Evolutionary conservation across 108 stramenopile genomes (phyloP), one percentile per base, ranked within the genome.

Genomic region (Cylindrotheca fusiformis): DNA sequence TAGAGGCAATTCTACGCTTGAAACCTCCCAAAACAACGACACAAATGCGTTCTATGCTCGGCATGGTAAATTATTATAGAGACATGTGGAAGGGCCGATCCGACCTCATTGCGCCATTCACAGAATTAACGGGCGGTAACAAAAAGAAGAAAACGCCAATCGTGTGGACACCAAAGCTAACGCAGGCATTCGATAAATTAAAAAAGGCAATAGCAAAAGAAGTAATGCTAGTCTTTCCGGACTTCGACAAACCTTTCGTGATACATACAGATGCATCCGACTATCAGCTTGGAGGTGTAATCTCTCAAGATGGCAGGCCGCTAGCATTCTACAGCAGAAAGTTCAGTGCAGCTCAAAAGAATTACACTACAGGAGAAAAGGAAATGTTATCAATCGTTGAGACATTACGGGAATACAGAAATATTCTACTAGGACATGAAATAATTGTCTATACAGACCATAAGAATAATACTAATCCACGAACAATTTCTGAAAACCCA

Each of bases 31-130:
- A 52, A 25, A 71, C 49, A 28, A 17, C 46, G 0, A 67, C 58
- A 33, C 72, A 75, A 33, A 29, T 81, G 5, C 79, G 75, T 8
- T 41, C 45, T 20, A 79, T 79, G 44, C 41, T 79, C 12, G 84
- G 84, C 0, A 48, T 69, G 32, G 60, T 85, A 23, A 85, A 76
- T 46, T 81, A 60, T 44, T 85, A 81, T 44, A 46, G 72, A 0
- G 66, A 73, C 31, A 66, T 76, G 59, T 79, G 74, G 74, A 29
- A 48, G 12, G 21, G 27, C 6, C 46, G 72, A 47, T 21, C 69
- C 20, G 66, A 82, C 32, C 2, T 78, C 2, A 44, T 80, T 17
- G 60, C 70, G 0, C 69, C 81, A 14, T 49, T 78, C 1, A 73
- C 81, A 22, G 22, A n/a, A 2, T 44, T 61, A 5, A 55, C 60